Evolutionary conservation across 306 rosid species (phyloP).

Genomic region (Prunus mume): DNA sequence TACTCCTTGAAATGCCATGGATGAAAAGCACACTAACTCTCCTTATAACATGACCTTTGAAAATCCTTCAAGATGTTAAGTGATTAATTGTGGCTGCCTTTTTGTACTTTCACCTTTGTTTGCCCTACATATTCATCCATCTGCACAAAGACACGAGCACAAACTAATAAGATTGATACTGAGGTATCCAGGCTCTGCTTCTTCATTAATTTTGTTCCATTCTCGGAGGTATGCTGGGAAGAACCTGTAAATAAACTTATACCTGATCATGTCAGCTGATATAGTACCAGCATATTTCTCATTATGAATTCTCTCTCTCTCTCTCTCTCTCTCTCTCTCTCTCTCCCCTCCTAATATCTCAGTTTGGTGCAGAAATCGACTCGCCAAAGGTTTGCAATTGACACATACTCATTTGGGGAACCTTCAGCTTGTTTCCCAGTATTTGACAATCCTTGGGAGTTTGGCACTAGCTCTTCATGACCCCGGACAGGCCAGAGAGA

Average conservation of each 20-base stretch:
- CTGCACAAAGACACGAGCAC: background rate
- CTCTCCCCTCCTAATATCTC: conserved; percentile 3
- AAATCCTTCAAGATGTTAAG: background rate
- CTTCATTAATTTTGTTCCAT: background rate
- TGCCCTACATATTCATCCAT: background rate
- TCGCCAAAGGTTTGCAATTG: conserved; percentile 95
- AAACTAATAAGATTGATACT: background rate
- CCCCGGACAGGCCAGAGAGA: conserved; percentile 89
- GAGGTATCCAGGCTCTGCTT: background rate
- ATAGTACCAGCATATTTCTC: background rate
- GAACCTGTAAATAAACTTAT: background rate
- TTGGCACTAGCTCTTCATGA: conserved; percentile 88
- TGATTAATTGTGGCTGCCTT: background rate
- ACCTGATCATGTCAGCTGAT: background rate
- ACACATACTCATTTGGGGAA: conserved; percentile 84
- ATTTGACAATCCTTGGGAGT: conserved; percentile 92
- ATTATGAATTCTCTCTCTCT: conserved; percentile 12
- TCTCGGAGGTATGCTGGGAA: background rate
- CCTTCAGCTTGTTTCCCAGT: conserved; percentile 93
- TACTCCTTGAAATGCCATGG: conserved; percentile 1
- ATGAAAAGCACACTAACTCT: background rate
- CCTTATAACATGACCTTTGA: background rate
- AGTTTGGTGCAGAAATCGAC: conserved; percentile 66
- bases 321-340: background rate
- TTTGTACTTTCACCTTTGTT: background rate